A percentile compares a stretch with the other conserved stretches of the same genome.
Conservation (phyloP, 1,139 yeast species). For the Arxiozyma slooffiae region DNA sequence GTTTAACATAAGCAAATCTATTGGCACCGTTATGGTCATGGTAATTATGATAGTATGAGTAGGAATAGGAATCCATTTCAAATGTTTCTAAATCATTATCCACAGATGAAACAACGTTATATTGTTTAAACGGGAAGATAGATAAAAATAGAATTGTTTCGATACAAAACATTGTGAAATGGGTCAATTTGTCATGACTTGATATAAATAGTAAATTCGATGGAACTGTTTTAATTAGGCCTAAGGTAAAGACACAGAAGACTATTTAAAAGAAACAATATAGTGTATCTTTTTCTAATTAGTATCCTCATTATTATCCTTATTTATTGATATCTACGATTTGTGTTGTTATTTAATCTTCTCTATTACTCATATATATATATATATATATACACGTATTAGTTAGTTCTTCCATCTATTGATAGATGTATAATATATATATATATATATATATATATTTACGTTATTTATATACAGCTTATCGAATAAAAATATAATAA, state of each 20-base stretch:
- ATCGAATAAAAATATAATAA: too few species aligned
- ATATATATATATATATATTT: too few species aligned
- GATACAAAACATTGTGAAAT: conserved; percentile 39
- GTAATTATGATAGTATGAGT: too few species aligned
- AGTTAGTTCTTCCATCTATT: too few species aligned
- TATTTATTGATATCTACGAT: neutral
- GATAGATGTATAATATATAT: too few species aligned
- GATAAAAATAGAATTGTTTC: conserved; percentile 44
- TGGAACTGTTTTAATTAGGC: conserved; percentile 31
- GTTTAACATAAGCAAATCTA: neutral
- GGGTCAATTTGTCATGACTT: conserved; percentile 44
- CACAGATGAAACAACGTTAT: neutral
- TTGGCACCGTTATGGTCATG: neutral
- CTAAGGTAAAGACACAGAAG: conserved; percentile 21
- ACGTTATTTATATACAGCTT: too few species aligned
- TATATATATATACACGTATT: too few species aligned
- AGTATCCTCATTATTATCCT: neutral
- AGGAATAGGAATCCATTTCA: neutral
- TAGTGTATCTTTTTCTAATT: conserved; percentile 2
- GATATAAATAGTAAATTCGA: conserved; percentile 30
- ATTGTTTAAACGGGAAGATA: conserved; percentile 8
- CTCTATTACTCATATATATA: too few species aligned
- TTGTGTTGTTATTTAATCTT: neutral
- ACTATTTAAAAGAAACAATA: conserved; percentile 5
- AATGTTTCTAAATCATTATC: neutral